Base-by-base conservation (phyloP, 2,329 filamentous ascomycete genomes). In the Thielaviopsis euricoi region DNA sequence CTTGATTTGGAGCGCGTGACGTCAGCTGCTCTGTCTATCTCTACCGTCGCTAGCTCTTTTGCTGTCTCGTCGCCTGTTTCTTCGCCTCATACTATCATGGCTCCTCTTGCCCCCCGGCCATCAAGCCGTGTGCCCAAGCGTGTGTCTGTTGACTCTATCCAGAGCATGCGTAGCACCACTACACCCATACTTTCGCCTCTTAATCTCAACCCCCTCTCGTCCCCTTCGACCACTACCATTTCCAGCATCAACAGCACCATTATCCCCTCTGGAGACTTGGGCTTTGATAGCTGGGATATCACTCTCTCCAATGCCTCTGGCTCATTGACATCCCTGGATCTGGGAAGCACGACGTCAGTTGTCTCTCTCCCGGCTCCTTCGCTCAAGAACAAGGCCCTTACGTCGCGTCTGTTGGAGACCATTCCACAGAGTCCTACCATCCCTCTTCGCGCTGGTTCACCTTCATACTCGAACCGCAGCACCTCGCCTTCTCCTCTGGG, bases 391-490 rank as follows among this genome's bases (percentile, higher is more conserved):
- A 60, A 57, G 40, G 25, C 43, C 15, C 57, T 60, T n/a, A 33
- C 56, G 9, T 58, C 59, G 17, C 59, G 59, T 29, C 59, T 60
- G 23, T 37, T 60, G n/a, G 59, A 60, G 52, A 60, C 59, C 6
- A 60, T 60, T 37, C 59, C 59, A 5, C 59, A 60, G 26, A 58
- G 55, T 15, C 59, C 59, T 43, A 60, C 59, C 6, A 54, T 50
- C 23, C 59, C 59, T n/a, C 43, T 53, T 9, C 46, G 55, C 6
- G 22, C 46, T 13, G 54, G 26, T 26, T 25, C 5, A 7, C 29
- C 54, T 19, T 53, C 54, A 17, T 48, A 19, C n/a, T 48, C n/a
- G n/a, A 48, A 48, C 43, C 43, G n/a, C 21, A 21, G 17, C 9
- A 17, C 23, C 17, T 29, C 53, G 21, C 25, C 33, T 9, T 37